These are phyloP conservation scores for Eragrostis curvula DNA, from an alignment of 176 grass and related monocot species.

Conservation along the genomic window DNA sequence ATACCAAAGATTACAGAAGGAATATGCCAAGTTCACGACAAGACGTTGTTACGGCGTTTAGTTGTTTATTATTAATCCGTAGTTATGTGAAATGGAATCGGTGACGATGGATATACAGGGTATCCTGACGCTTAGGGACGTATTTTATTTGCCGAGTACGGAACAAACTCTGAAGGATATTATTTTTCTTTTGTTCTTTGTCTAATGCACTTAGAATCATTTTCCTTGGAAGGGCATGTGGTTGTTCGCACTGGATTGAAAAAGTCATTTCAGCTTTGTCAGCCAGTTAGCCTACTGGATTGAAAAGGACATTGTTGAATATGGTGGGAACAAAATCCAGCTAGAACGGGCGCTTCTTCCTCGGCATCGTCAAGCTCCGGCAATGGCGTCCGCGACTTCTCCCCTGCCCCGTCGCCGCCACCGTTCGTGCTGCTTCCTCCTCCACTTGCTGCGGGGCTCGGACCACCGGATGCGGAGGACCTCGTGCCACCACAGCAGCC, in stretches of 20 bases:
- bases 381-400: too few relatives aligned
- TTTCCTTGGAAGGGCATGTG: not conserved
- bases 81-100: conserved; percentile 11
- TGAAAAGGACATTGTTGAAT: conserved; percentile 30
- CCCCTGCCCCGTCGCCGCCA: too few relatives aligned
- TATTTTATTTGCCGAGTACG: conserved; percentile 5
- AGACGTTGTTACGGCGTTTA: not conserved
- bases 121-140: not conserved
- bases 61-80: not conserved
- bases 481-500: too few relatives aligned
- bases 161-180: not conserved
- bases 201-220: conserved; percentile 22
- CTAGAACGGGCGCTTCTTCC: too few relatives aligned
- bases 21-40: conserved; percentile 5
- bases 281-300: too few relatives aligned
- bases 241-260: too few relatives aligned
- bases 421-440: too few relatives aligned
- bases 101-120: not conserved
- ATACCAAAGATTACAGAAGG: not conserved
- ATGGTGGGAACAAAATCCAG: conserved; percentile 10
- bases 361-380: too few relatives aligned
- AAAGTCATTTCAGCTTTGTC: too few relatives aligned
- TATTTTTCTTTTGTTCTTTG: not conserved
- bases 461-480: too few relatives aligned
- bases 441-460: too few relatives aligned